Conservation (phyloP, 805 yeast genomes). For the Naumovozyma baii region DNA sequence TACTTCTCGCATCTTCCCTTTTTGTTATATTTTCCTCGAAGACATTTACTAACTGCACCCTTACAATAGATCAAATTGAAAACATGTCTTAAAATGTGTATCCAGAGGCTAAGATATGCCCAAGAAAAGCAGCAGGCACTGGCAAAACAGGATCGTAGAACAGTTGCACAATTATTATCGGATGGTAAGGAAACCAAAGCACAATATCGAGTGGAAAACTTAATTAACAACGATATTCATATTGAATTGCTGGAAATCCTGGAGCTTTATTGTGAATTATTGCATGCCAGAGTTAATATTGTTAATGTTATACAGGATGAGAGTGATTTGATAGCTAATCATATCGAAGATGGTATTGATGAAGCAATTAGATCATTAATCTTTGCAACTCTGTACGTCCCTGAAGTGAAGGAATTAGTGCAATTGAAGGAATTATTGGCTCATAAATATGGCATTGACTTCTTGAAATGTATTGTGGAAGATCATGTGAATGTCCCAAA, state of each 20-base stretch:
- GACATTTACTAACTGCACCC: background rate
- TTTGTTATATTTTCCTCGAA: too few relatives aligned
- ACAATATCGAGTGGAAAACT: conserved; percentile 69
- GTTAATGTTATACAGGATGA: conserved; percentile 37
- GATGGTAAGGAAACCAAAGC: conserved; percentile 77
- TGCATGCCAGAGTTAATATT: conserved; percentile 63
- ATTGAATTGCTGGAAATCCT: conserved; percentile 69
- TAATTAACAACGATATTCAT: conserved; percentile 72
- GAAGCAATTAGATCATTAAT: conserved; percentile 69
- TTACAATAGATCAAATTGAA: conserved; percentile 20
- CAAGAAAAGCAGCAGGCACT: conserved; percentile 69
- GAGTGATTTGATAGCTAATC: conserved; percentile 24
- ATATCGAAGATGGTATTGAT: conserved; percentile 38
- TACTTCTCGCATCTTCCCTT: too few relatives aligned
- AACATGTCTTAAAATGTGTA: conserved; percentile 48
- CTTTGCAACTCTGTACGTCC: conserved; percentile 51
- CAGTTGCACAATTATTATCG: conserved; percentile 57
- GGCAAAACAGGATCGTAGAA: conserved; percentile 64
- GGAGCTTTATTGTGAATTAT: conserved; percentile 73
- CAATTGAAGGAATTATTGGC: conserved; percentile 53
- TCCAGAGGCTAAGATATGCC: conserved; percentile 56
- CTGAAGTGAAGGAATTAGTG: conserved; percentile 66
- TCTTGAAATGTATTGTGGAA: conserved; percentile 33
- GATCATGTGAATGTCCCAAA: conserved; percentile 45
- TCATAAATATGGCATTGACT: conserved; percentile 60